Evolutionary conservation across 176 grass and related monocot species (phyloP).

Genomic region (Raddia distichophylla): DNA sequence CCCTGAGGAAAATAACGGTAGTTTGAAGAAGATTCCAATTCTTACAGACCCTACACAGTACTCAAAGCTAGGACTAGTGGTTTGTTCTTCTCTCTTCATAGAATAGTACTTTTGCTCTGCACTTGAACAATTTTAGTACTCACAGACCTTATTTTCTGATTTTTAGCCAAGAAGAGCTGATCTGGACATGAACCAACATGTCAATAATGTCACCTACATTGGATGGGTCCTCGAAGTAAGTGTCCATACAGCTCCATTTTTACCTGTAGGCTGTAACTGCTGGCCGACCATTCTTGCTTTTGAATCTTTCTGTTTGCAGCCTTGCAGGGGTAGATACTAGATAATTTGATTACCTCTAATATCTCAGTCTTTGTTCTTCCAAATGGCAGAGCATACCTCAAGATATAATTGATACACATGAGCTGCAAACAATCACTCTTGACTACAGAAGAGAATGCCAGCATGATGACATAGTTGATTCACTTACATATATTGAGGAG

Average conservation of each 20-base stretch:
- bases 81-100: constrained; percentile 41
- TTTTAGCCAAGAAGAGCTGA: constrained; percentile 95
- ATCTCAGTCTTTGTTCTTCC: not conserved
- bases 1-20: constrained; percentile 93
- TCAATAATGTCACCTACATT: constrained; percentile 99
- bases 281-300: constrained; percentile 10
- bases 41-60: constrained; percentile 76
- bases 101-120: constrained; percentile 26
- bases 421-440: constrained; percentile 96
- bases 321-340: not conserved
- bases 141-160: constrained; percentile 25
- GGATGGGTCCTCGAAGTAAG: constrained; percentile 98
- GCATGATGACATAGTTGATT: constrained; percentile 85
- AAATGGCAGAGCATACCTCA: constrained; percentile 89
- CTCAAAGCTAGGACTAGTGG: constrained; percentile 90
- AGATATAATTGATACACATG: constrained; percentile 95
- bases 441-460: constrained; percentile 97
- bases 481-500: constrained; percentile 79
- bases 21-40: constrained; percentile 93
- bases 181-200: constrained; percentile 99
- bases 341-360: constrained; percentile 26
- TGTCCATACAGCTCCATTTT: not conserved
- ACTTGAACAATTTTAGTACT: constrained; percentile 23
- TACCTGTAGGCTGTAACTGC: not conserved
- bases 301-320: not conserved